Base-by-base conservation (phyloP, 306 rosid genomes). In the Myrica gale region DNA sequence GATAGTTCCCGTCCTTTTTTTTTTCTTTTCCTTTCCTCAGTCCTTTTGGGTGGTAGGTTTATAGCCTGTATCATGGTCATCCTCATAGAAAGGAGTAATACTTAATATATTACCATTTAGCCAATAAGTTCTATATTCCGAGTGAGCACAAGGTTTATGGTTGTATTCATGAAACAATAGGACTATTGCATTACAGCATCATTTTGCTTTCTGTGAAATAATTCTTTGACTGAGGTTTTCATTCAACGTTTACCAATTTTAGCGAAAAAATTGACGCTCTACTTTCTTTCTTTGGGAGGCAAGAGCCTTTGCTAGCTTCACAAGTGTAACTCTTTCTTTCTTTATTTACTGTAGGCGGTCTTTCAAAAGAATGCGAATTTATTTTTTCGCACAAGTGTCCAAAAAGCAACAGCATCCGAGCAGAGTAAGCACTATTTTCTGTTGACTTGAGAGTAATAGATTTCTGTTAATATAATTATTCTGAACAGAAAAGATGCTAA, bases 311-410 rank as follows among this genome's bases (percentile, higher is more conserved):
- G 60, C 42, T 55, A 63, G 42, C 32, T 26, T 62, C 32, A 26
- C 32, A 0, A 23, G 68, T 11, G 26, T 11, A 26, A 26, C 32
- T 0, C 45, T 11, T 43, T 20, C n/a, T 75, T 60, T 0, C 5
- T 46, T 63, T 79, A 62, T 45, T 41, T 68, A 10, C n/a, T 45
- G 69, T 50, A 93, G 98, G 76, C 82, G 67, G 93, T 93, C 46
- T 91, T 85, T 81, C 92, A 84, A 80, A 91, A 79, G 66, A 86
- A 89, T 71, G 93, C 89, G 11, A 89, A 87, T 86, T 15, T 93
- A 50, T 87, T 84, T 81, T 91, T 93, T 71, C 89, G 85, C 46
- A 93, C 92, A 37, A 77, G 90, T 16, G 56, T 86, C 73, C 89
- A 85, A 73, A 82, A 84, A 55, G 93, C 98, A 84, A 76, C 78